Evolutionary conservation across 2,329 filamentous ascomycete genomes (phyloP).

Genomic region (Calonectria pteridis): DNA sequence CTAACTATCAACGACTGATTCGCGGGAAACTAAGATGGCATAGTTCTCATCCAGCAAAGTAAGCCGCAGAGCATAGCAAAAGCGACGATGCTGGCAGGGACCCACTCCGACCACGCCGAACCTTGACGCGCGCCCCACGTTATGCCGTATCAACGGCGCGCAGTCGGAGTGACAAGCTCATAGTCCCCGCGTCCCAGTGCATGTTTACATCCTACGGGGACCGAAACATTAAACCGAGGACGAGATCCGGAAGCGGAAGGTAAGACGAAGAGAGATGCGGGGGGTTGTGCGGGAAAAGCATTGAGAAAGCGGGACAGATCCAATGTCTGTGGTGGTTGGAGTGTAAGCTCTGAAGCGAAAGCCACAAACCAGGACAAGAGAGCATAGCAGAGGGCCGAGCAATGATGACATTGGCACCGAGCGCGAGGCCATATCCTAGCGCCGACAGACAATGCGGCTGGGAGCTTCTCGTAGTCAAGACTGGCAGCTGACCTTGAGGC

Average conservation of each 20-base stretch:
- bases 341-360: neutral
- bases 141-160: slow-evolving; percentile 38
- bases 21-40: neutral
- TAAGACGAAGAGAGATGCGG: neutral
- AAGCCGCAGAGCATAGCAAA: slow-evolving; percentile 27
- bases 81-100: slow-evolving; percentile 18
- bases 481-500: slow-evolving; percentile 35
- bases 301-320: neutral
- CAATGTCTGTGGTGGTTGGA: neutral
- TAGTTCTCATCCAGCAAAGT: slow-evolving; percentile 9
- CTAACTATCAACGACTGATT: slow-evolving; percentile 23
- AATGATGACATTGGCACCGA: slow-evolving; percentile 12
- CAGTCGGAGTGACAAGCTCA: slow-evolving; percentile 33
- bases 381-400: neutral
- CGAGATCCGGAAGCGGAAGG: slow-evolving; percentile 10
- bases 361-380: too few relatives aligned
- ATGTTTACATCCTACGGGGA: slow-evolving; percentile 30
- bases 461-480: slow-evolving; percentile 28
- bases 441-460: slow-evolving; percentile 30
- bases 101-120: slow-evolving; percentile 35
- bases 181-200: slow-evolving; percentile 1
- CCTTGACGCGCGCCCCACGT: slow-evolving; percentile 33
- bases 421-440: neutral
- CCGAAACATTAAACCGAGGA: slow-evolving; percentile 23
- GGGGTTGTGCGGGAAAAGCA: neutral